These are phyloP conservation scores for Schizosaccharomyces lindneri DNA, from an alignment of 805 yeast species.

Conservation along the genomic window DNA sequence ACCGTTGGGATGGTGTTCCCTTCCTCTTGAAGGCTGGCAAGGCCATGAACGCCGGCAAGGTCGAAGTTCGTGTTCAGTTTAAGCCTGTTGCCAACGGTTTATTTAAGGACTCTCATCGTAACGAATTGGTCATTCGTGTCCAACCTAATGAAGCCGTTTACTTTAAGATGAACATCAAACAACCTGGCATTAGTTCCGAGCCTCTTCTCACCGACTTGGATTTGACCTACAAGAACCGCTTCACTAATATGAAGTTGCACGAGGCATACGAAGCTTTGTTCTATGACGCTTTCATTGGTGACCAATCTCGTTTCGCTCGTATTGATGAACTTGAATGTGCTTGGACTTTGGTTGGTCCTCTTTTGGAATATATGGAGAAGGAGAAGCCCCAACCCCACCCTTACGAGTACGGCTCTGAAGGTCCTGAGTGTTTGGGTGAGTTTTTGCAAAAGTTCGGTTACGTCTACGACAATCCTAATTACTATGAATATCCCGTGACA, in stretches of 20 bases:
- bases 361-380: background rate
- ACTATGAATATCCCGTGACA: background rate
- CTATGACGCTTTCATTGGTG: conserved; percentile 71
- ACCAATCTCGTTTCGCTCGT: conserved; percentile 92
- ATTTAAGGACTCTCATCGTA: conserved; percentile 58
- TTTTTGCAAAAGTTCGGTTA: background rate
- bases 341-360: conserved; percentile 33
- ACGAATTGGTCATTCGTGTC: conserved; percentile 79
- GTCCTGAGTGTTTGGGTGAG: background rate
- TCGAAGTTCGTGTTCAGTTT: conserved; percentile 83
- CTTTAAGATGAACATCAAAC: conserved; percentile 73
- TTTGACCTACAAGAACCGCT: conserved; percentile 59
- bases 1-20: conserved; percentile 97
- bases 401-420: background rate
- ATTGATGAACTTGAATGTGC: conserved; percentile 88
- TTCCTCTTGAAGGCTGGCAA: conserved; percentile 90
- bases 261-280: conserved; percentile 93
- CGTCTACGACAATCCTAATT: background rate
- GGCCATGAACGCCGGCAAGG: conserved; percentile 77
- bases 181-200: conserved; percentile 69
- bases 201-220: conserved; percentile 78
- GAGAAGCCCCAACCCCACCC: background rate
- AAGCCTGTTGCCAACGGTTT: conserved; percentile 53
- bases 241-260: conserved; percentile 78
- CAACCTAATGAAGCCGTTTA: conserved; percentile 92